phyloP scores from a whole-genome alignment of 345 rosid genomes.

The Sisymbrium irio region DNA sequence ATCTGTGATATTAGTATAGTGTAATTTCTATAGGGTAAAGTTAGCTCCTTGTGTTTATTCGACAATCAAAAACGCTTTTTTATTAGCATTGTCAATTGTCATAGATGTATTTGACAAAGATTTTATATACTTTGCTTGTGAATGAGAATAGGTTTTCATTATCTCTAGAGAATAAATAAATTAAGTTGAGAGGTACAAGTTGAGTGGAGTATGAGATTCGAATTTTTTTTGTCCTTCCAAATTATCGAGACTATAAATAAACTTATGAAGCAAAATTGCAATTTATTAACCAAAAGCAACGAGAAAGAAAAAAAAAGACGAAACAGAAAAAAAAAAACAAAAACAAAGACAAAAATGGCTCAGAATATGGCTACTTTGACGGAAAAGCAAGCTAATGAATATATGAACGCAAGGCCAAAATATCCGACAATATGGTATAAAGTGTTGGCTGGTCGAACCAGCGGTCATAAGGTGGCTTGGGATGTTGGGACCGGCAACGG shows the following conservation, averaged over 20 bases:
- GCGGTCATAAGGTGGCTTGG: constrained; percentile 29
- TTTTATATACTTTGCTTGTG: background rate
- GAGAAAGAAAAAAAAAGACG: background rate
- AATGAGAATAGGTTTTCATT: background rate
- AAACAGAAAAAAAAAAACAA: background rate
- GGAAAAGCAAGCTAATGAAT: constrained; percentile 14
- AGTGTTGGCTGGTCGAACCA: constrained; percentile 17
- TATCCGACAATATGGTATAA: constrained; percentile 27
- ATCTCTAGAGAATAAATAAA: constrained; percentile 3
- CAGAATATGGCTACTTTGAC: constrained; percentile 29
- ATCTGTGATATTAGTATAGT: no score
- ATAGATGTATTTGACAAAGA: background rate
- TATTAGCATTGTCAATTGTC: background rate
- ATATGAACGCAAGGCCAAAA: constrained; percentile 31
- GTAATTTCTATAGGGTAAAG: no score
- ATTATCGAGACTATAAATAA: background rate
- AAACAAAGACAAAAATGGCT: constrained; percentile 9
- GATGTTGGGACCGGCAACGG: constrained; percentile 37
- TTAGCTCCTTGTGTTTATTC: no score
- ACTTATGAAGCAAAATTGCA: background rate
- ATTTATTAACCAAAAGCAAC: background rate
- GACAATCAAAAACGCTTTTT: no score
- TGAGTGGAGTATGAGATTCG: constrained; percentile 2
- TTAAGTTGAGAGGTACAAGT: background rate
- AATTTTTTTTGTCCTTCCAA: background rate